These are phyloP conservation scores for Penicillium nordicum DNA, from an alignment of 2,329 filamentous ascomycete genomes.

Conservation along the genomic window DNA sequence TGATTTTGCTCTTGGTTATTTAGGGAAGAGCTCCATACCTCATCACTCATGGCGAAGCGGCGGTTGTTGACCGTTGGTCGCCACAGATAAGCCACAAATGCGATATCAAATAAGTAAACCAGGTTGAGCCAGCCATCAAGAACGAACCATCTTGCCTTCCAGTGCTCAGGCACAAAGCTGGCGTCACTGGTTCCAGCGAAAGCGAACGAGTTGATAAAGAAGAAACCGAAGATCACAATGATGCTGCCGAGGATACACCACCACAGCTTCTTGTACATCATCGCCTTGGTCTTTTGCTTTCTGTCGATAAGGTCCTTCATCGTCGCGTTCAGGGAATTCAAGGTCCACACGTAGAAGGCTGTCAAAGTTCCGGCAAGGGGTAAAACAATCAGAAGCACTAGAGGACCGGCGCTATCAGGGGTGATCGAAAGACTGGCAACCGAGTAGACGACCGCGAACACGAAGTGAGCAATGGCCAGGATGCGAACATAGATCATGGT, in stretches of 20 bases:
- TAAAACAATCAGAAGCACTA: conserved; percentile 88
- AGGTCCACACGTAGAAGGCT: conserved; percentile 97
- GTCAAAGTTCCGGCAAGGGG: conserved; percentile 89
- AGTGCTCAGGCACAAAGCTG: conserved; percentile 92
- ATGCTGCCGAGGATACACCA: conserved; percentile 94
- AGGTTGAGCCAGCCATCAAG: conserved; percentile 96
- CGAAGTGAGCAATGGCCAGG: conserved; percentile 86
- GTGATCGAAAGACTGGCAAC: conserved; percentile 84
- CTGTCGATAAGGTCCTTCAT: conserved; percentile 95
- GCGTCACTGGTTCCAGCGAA: conserved; percentile 82
- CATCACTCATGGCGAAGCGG: conserved; percentile 97
- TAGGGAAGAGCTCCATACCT: conserved; percentile 51
- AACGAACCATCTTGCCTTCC: conserved; percentile 96
- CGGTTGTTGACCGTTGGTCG: conserved; percentile 94
- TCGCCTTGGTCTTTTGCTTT: conserved; percentile 87
- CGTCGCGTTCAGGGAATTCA: conserved; percentile 90
- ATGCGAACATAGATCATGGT: conserved; percentile 93
- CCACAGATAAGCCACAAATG: conserved; percentile 93
- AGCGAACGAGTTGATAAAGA: conserved; percentile 96
- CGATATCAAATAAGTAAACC: conserved; percentile 91
- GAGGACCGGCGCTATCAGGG: conserved; percentile 81
- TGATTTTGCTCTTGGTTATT: neutral
- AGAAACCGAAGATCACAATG: conserved; percentile 93
- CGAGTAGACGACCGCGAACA: conserved; percentile 91
- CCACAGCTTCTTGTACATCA: conserved; percentile 98